Evolutionary conservation across 495 filamentous ascomycete species (phyloP), one percentile per base, ranked within the genome.

Genomic region (Bombardia bombarda): DNA sequence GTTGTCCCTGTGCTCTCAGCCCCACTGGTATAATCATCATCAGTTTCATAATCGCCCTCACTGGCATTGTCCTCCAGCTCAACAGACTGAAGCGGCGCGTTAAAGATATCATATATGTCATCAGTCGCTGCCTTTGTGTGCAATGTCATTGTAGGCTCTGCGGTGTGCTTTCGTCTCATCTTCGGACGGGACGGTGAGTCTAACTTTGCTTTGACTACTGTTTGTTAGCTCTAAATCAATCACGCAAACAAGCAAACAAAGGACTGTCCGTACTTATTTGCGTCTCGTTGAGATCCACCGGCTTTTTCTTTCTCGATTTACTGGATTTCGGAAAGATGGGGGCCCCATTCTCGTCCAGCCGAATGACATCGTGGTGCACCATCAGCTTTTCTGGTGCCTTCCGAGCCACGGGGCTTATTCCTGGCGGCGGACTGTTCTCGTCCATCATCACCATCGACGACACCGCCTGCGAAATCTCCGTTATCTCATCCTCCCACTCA

Each of bases 31-130:
- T 86, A 92, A 55, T 90, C 80, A 55, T 90, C 80, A 39, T 83
- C 80, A n/a, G 78, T 75, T 51, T 75, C 74, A 40, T 75, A 82
- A 34, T 85, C 82, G 35, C 77, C 76, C 16, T 77, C 78, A 50
- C 77, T 83, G 26, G 68, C 71, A 23, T 63, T 65, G 25, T 55
- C 59, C 9, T 72, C 60, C 56, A 24, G 21, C 22, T 52, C 49
- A 3, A 51, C 51, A 12, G 71, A 51, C 51, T 86, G 78, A 34
- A 95, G 60, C 7, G 93, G 90, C 35, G 93, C 87, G 53, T 92
- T 97, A 66, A 98, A 97, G 31, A 98, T 82, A 46, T 85, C 87
- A 60, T 97, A 94, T 37, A 98, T 96, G 49, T 97, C 93, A 55
- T 97, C 90, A 37, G 88, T 95, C 1, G 92, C 92, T 40, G 90